Conservation (phyloP, 208 protist species). For the Wallacemonas sp. region DNA sequence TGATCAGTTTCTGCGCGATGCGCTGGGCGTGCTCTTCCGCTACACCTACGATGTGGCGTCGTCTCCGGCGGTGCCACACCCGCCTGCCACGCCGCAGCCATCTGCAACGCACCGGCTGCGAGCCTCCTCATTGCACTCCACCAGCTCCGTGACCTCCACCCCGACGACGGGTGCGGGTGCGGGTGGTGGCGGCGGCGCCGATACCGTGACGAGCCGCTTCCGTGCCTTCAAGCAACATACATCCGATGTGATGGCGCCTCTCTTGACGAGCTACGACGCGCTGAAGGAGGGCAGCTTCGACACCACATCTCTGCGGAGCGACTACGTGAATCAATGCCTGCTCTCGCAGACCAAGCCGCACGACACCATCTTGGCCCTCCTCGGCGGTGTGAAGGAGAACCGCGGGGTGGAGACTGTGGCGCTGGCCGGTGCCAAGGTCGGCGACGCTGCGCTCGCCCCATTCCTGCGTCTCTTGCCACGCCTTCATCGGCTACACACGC, state of each 20-base stretch:
- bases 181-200: too few relatives aligned
- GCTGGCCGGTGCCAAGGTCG: constrained; percentile 39
- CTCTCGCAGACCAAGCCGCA: constrained; percentile 39
- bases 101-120: background rate
- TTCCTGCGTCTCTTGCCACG: constrained; percentile 51
- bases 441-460: constrained; percentile 37
- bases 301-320: constrained; percentile 41
- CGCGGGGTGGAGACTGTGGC: constrained; percentile 22
- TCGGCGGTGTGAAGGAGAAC: constrained; percentile 15
- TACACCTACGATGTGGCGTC: constrained; percentile 48
- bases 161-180: too few relatives aligned
- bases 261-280: constrained; percentile 35
- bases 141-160: background rate
- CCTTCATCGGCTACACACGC: constrained; percentile 39
- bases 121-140: background rate
- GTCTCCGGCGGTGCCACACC: too few relatives aligned
- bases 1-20: constrained; percentile 49
- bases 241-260: constrained; percentile 22
- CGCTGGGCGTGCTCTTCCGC: constrained; percentile 52
- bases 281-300: constrained; percentile 23
- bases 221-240: constrained; percentile 35
- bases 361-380: constrained; percentile 29
- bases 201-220: constrained; percentile 16
- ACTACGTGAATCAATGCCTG: constrained; percentile 67
- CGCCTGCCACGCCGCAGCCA: too few relatives aligned